Percentiles rank a stretch among this genome's conserved stretches.
phyloP scores from a whole-genome alignment of 2,329 filamentous ascomycete species.

The Daldinia sp. region DNA sequence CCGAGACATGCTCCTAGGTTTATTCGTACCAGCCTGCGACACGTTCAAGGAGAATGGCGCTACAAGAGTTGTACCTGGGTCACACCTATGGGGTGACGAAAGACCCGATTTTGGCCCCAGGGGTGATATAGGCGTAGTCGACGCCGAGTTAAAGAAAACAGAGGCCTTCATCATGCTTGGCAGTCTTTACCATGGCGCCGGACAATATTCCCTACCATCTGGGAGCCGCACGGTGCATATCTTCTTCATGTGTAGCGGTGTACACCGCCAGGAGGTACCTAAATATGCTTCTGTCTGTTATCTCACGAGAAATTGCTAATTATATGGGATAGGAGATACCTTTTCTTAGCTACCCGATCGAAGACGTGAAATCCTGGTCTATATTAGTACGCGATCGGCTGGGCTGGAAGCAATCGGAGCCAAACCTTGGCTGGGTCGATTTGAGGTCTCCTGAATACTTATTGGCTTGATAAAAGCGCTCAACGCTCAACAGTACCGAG shows the following conservation, averaged over 20 bases:
- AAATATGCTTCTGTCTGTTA: neutral
- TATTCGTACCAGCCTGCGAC: slow-evolving; percentile 50
- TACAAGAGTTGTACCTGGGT: slow-evolving; percentile 49
- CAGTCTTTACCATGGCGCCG: slow-evolving; percentile 50
- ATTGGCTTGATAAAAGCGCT: no score
- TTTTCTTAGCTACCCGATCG: slow-evolving; percentile 49
- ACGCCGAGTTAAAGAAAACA: slow-evolving; percentile 48
- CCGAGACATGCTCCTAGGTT: slow-evolving; percentile 48
- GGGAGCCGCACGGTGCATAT: slow-evolving; percentile 49
- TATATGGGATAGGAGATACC: slow-evolving; percentile 41
- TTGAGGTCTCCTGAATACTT: slow-evolving; percentile 49
- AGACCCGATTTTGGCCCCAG: slow-evolving; percentile 47
- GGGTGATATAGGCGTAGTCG: slow-evolving; percentile 39
- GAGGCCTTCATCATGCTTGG: slow-evolving; percentile 52
- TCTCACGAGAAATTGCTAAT: neutral
- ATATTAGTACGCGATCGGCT: slow-evolving; percentile 49
- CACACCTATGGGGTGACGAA: slow-evolving; percentile 51
- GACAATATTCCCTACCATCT: slow-evolving; percentile 42
- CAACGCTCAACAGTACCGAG: no score
- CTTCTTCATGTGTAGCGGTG: slow-evolving; percentile 51
- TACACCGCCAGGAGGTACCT: slow-evolving; percentile 42
- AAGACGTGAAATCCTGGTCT: slow-evolving; percentile 51
- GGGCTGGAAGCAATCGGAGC: slow-evolving; percentile 52
- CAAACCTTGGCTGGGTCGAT: slow-evolving; percentile 53
- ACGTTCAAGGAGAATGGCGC: slow-evolving; percentile 49